phyloP scores from a whole-genome alignment of 2,329 filamentous ascomycete species.

The Esteya vermicola region DNA sequence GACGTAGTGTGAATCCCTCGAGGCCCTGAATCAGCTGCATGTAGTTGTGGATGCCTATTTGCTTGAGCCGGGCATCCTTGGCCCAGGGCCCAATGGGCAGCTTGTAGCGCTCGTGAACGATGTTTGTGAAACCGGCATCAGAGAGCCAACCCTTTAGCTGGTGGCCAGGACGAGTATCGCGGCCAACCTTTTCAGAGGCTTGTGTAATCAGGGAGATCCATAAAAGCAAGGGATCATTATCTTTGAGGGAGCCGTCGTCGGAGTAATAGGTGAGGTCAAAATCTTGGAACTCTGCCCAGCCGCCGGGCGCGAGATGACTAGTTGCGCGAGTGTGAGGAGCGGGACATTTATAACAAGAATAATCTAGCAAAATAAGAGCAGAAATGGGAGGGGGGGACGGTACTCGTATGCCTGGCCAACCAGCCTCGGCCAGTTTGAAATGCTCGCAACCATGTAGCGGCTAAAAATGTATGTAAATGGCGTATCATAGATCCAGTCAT shows the following conservation, averaged over 20 bases:
- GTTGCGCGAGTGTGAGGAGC: conserved; percentile 14
- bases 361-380: too few species aligned
- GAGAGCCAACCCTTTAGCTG: background rate
- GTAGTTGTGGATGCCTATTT: conserved; percentile 36
- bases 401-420: conserved; percentile 21
- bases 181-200: conserved; percentile 2
- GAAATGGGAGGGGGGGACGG: too few species aligned
- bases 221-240: conserved; percentile 9
- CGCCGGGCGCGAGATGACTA: conserved; percentile 32
- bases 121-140: conserved; percentile 20
- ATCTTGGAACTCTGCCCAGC: conserved; percentile 16
- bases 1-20: too few species aligned
- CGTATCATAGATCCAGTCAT: conserved; percentile 27
- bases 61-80: conserved; percentile 33
- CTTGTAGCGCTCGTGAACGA: conserved; percentile 33
- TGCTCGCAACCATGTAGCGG: conserved; percentile 36
- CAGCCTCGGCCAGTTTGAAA: conserved; percentile 36
- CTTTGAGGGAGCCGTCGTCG: conserved; percentile 14
- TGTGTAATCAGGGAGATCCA: conserved; percentile 8
- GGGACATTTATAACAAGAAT: too few species aligned
- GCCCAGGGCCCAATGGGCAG: conserved; percentile 42
- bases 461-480: conserved; percentile 46
- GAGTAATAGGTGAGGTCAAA: conserved; percentile 5
- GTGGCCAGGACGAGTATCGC: conserved; percentile 1
- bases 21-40: conserved; percentile 34